These are phyloP conservation scores for Phytophthora syringae DNA, from an alignment of 352 stramenopile species.

Conservation along the genomic window DNA sequence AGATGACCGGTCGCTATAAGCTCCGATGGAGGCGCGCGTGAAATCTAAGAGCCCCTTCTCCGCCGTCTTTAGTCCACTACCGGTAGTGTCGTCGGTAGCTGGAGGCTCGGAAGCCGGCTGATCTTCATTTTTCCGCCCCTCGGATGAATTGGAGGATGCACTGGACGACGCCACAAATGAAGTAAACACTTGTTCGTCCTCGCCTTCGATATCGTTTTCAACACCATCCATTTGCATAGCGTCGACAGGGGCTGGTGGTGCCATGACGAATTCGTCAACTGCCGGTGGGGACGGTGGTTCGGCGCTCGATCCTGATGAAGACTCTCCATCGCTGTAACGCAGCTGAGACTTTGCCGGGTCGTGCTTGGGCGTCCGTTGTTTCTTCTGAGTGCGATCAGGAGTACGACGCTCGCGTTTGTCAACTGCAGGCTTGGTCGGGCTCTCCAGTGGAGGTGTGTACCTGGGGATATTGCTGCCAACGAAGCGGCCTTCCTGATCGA, in stretches of 20 bases:
- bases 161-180: slow-evolving; percentile 36
- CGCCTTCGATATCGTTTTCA: slow-evolving; percentile 33
- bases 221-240: slow-evolving; percentile 2
- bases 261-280: slow-evolving; percentile 36
- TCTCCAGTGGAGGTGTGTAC: slow-evolving; percentile 15
- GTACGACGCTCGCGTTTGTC: slow-evolving; percentile 14
- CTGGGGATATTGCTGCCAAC: slow-evolving; percentile 29
- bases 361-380: slow-evolving; percentile 25
- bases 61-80: slow-evolving; percentile 12
- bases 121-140: slow-evolving; percentile 16
- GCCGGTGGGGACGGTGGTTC: slow-evolving; percentile 38
- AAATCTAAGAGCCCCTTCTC: slow-evolving; percentile 55
- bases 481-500: slow-evolving; percentile 79
- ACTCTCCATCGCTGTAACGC: slow-evolving; percentile 29
- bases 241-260: slow-evolving; percentile 14
- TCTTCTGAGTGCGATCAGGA: slow-evolving; percentile 11
- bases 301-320: slow-evolving; percentile 34
- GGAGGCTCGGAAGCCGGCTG: slow-evolving; percentile 30
- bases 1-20: slow-evolving; percentile 33
- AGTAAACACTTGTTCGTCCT: slow-evolving; percentile 34
- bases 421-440: slow-evolving; percentile 15
- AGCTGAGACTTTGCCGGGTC: slow-evolving; percentile 30
- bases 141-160: slow-evolving; percentile 12
- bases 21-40: slow-evolving; percentile 30
- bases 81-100: slow-evolving; percentile 23